phyloP scores from a whole-genome alignment of 768 basidiomycete species.

The Tulasnella sp. region DNA sequence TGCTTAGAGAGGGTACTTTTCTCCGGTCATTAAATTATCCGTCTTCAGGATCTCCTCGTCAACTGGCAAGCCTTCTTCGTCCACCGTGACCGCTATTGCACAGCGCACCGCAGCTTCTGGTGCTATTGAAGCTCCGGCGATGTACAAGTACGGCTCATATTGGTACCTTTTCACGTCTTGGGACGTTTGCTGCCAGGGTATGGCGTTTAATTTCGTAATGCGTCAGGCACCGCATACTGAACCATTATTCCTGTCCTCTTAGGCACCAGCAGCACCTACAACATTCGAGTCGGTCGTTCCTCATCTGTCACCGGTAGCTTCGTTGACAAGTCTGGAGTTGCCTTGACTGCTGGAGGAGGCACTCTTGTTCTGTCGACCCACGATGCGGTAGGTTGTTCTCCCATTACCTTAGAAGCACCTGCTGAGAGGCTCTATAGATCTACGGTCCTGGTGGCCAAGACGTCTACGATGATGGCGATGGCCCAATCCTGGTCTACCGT shows the following conservation, averaged over 20 bases:
- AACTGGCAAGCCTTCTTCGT: conserved; percentile 50
- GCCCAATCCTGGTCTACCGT: conserved; percentile 56
- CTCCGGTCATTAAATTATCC: background rate
- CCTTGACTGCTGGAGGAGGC: conserved; percentile 55
- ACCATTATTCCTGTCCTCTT: background rate
- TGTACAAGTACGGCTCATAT: conserved; percentile 52
- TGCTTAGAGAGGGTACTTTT: background rate
- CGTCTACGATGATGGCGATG: conserved; percentile 50
- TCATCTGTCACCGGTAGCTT: conserved; percentile 50
- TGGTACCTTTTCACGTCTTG: conserved; percentile 63
- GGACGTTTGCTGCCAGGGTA: conserved; percentile 58
- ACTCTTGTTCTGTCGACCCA: conserved; percentile 42
- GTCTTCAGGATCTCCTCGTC: conserved; percentile 46
- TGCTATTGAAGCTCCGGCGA: conserved; percentile 55
- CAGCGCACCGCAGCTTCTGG: conserved; percentile 51
- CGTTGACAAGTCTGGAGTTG: conserved; percentile 54
- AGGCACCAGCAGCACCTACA: conserved; percentile 54
- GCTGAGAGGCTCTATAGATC: conserved; percentile 45
- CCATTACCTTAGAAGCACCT: background rate
- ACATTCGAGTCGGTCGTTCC: conserved; percentile 61
- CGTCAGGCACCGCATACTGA: background rate
- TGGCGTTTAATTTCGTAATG: conserved; percentile 18
- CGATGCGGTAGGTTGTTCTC: background rate
- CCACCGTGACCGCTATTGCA: conserved; percentile 51
- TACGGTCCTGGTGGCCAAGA: conserved; percentile 62